Base-by-base conservation (phyloP, 139 green algal species). In the Astrephomene gubernaculifera region DNA sequence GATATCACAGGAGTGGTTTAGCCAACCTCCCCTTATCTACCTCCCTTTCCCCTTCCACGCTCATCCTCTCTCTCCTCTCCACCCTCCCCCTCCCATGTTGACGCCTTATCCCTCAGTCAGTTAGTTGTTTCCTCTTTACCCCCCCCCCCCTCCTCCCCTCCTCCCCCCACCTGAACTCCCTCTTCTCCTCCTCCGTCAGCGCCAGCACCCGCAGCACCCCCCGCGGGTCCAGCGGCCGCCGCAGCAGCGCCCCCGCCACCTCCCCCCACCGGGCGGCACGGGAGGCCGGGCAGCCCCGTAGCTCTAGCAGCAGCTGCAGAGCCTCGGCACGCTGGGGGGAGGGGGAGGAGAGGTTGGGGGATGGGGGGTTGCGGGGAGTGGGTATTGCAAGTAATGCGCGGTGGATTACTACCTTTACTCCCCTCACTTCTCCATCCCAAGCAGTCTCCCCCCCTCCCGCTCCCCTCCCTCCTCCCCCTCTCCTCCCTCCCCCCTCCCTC, bases 241-340 rank as follows among this genome's bases (percentile, higher is more conserved):
- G 27, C 44, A 92, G 74, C 74, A 93, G 75, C 31, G 88, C 71
- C 0, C 0, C 27, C 10, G 52, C 33, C 12, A 90, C 88, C 12
- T 2, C 9, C 21, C 38, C 54, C 91, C 91, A 94, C 27, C 88
- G 84, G 4, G 38, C 44, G 24, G 74, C 81, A 24, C 63, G 87
- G 82, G 85, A 73, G 12, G 53, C 79, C 17, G 72, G 38, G 60
- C 91, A 82, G 29, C 83, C 73, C 17, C 60, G 44, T 44, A 94
- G 86, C 72, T 92, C 91, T 52, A 89, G 81, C 75, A 87, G 89
- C 69, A 94, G 64, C 78, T 90, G 86, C 41, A 94, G 87, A 24
- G 87, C 54, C 87, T 94, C 91, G 0, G 78, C 88, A 2, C 31
- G 33, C 69, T 87, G 84, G 24, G 41, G 17, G 31, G 82, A 65